Conservation (phyloP, 2,329 filamentous ascomycete species). For the Emydomyces testavorans region DNA sequence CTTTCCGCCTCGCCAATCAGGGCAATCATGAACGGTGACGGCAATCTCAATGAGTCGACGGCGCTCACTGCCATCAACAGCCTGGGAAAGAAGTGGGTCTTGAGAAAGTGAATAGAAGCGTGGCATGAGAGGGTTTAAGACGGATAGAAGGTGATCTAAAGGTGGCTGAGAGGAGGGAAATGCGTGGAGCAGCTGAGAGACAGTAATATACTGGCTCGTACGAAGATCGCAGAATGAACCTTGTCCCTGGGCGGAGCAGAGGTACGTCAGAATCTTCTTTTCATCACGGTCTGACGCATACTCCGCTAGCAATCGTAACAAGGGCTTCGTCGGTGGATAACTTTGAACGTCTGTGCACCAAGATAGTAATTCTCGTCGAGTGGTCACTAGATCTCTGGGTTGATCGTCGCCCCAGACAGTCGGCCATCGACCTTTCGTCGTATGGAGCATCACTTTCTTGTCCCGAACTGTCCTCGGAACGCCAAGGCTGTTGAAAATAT, state of each 20-base stretch:
- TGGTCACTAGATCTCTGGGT: slow-evolving; percentile 75
- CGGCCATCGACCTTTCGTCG: slow-evolving; percentile 75
- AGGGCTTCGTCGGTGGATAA: slow-evolving; percentile 75
- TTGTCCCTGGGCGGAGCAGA: slow-evolving; percentile 83
- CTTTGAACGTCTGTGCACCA: slow-evolving; percentile 95
- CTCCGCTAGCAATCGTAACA: slow-evolving; percentile 78
- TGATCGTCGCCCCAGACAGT: slow-evolving; percentile 95
- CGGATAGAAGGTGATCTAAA: slow-evolving; percentile 65
- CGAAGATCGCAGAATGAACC: slow-evolving; percentile 88
- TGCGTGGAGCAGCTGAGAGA: slow-evolving; percentile 75
- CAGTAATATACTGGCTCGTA: slow-evolving; percentile 72
- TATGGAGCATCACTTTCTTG: slow-evolving; percentile 69
- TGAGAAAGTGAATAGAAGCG: slow-evolving; percentile 97
- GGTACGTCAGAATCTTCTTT: slow-evolving; percentile 74
- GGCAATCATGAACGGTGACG: slow-evolving; percentile 83
- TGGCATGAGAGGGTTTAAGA: slow-evolving; percentile 82
- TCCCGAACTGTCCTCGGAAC: slow-evolving; percentile 74
- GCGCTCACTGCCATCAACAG: slow-evolving; percentile 55
- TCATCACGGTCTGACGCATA: slow-evolving; percentile 69
- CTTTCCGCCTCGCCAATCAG: slow-evolving; percentile 60
- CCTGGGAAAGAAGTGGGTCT: slow-evolving; percentile 72
- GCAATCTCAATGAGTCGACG: slow-evolving; percentile 86
- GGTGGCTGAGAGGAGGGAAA: slow-evolving; percentile 89
- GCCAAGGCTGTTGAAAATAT: slow-evolving; percentile 69
- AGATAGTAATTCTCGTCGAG: slow-evolving; percentile 77